phyloP scores from a whole-genome alignment of 2,329 filamentous ascomycete species.

The Colletotrichum gigasporum region DNA sequence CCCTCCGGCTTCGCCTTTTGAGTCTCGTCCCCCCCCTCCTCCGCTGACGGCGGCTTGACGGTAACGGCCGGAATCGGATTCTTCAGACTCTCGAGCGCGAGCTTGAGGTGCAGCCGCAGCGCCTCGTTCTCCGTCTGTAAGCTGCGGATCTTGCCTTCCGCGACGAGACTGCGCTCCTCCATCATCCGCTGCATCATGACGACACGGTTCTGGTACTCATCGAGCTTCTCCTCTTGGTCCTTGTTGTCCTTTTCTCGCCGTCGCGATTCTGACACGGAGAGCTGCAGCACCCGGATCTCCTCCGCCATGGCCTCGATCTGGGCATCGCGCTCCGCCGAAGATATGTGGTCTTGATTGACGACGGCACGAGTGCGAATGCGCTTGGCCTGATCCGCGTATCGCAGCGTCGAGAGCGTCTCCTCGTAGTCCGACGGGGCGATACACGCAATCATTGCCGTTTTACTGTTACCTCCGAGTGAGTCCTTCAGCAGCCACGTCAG shows the following conservation, averaged over 20 bases:
- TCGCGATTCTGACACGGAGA: conserved; percentile 73
- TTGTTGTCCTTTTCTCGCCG: conserved; percentile 80
- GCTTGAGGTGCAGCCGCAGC: conserved; percentile 83
- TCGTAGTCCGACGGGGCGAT: conserved; percentile 97
- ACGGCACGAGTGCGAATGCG: conserved; percentile 93
- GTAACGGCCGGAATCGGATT: conserved; percentile 82
- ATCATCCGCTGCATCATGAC: conserved; percentile 91
- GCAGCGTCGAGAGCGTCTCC: conserved; percentile 93
- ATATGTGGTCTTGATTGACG: conserved; percentile 95
- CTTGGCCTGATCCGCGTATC: conserved; percentile 98
- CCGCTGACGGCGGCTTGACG: conserved; percentile 40
- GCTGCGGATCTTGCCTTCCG: conserved; percentile 92
- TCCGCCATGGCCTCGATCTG: conserved; percentile 96
- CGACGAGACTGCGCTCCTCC: conserved; percentile 91
- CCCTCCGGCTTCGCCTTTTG: conserved; percentile 21
- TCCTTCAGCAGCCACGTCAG: conserved; percentile 91
- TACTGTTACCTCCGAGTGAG: conserved; percentile 93
- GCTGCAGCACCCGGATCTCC: conserved; percentile 87
- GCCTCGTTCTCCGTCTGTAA: conserved; percentile 92
- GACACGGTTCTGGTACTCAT: conserved; percentile 94
- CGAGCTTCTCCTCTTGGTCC: conserved; percentile 82
- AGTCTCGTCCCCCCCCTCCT: conserved; percentile 7
- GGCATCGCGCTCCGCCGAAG: conserved; percentile 90
- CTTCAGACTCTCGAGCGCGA: conserved; percentile 86
- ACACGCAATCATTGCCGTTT: conserved; percentile 99